phyloP scores from a whole-genome alignment of 768 basidiomycete species.

The Tylopilus felleus region DNA sequence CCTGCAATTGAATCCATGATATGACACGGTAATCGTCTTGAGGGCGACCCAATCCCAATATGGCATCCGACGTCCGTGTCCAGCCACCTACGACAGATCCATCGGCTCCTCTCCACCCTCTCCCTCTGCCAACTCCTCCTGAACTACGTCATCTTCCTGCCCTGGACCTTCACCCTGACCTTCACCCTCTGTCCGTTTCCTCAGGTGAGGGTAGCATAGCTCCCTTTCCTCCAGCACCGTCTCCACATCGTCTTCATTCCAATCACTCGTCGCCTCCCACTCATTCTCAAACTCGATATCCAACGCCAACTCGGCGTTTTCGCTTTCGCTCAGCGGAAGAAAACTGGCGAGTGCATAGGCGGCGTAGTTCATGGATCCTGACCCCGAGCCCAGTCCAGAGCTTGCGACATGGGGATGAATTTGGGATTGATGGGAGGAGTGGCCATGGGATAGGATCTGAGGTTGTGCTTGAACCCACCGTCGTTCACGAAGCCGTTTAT shows the following conservation, averaged over 20 bases:
- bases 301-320: constrained; percentile 49
- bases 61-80: neutral
- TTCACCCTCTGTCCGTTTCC: constrained; percentile 1
- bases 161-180: neutral
- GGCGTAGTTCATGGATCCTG: neutral
- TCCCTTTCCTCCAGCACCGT: constrained; percentile 67
- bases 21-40: no score
- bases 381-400: neutral
- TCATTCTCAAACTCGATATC: constrained; percentile 89
- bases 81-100: constrained; percentile 2
- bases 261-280: constrained; percentile 87
- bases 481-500: constrained; percentile 44
- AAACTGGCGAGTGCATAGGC: constrained; percentile 23
- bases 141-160: neutral
- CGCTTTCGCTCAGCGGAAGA: constrained; percentile 40
- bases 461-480: constrained; percentile 5
- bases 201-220: constrained; percentile 56
- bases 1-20: no score
- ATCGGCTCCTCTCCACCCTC: neutral
- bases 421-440: neutral
- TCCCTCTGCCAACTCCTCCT: neutral
- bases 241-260: constrained; percentile 87
- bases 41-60: no score
- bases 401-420: neutral
- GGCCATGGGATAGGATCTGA: neutral